phyloP scores from a whole-genome alignment of 768 basidiomycete species.

The Baorangia bicolor region DNA sequence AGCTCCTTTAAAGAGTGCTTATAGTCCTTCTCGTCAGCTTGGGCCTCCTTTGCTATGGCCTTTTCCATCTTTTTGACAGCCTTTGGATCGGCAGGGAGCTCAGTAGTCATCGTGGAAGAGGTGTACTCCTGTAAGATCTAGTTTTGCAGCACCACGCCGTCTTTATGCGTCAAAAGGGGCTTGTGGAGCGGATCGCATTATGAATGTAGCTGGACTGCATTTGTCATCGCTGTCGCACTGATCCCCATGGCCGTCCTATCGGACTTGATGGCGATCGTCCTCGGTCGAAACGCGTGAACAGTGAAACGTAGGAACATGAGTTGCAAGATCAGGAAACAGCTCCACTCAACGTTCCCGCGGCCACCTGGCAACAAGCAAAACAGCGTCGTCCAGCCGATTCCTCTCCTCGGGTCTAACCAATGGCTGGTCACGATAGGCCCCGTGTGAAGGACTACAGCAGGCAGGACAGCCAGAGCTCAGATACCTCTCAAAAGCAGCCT shows the following conservation, averaged over 20 bases:
- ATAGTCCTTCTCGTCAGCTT: constrained; percentile 48
- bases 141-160: background rate
- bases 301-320: background rate
- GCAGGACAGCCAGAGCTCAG: constrained; percentile 15
- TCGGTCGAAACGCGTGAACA: background rate
- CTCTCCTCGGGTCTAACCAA: constrained; percentile 21
- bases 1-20: constrained; percentile 56
- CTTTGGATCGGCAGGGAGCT: constrained; percentile 21
- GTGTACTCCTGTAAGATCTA: background rate
- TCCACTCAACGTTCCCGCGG: constrained; percentile 12
- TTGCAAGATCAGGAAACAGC: constrained; percentile 12
- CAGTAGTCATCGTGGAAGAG: constrained; percentile 21
- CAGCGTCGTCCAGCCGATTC: constrained; percentile 21
- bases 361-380: constrained; percentile 15
- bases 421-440: constrained; percentile 16
- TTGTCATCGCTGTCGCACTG: constrained; percentile 3
- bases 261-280: background rate
- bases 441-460: background rate
- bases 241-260: background rate
- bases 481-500: constrained; percentile 10
- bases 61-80: constrained; percentile 44
- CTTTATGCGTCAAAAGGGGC: constrained; percentile 9
- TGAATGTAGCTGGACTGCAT: background rate
- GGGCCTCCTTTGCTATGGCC: constrained; percentile 47
- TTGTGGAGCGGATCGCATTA: background rate